Percentiles rank a stretch among this genome's conserved stretches.
These are phyloP conservation scores for Fusarium haematococcum DNA, from an alignment of 2,329 filamentous ascomycete genomes.

Conservation along the genomic window DNA sequence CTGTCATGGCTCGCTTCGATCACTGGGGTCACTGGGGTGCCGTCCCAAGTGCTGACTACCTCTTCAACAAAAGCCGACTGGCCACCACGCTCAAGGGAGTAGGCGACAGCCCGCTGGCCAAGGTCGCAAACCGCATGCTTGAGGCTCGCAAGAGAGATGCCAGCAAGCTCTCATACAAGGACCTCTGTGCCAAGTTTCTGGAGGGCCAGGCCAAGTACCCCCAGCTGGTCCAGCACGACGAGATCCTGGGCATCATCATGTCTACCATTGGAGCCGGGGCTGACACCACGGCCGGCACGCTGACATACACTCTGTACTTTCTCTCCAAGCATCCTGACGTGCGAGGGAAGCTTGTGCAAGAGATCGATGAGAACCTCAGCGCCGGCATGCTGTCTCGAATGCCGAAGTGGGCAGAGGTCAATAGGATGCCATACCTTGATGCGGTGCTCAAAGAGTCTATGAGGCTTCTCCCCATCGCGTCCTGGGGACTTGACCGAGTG, in stretches of 20 bases:
- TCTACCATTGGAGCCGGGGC: background rate
- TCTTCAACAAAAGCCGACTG: background rate
- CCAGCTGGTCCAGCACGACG: background rate
- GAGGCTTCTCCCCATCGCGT: background rate
- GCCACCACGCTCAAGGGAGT: background rate
- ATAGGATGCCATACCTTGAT: background rate
- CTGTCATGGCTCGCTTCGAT: background rate
- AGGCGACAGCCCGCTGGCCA: background rate
- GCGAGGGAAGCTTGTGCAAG: background rate
- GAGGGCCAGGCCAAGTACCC: background rate
- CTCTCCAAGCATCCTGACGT: background rate
- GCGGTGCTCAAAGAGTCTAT: background rate
- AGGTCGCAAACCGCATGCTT: background rate
- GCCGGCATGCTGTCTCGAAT: background rate
- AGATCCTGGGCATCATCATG: background rate
- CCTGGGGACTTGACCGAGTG: background rate
- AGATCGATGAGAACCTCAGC: background rate
- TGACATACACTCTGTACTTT: background rate
- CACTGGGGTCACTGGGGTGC: background rate
- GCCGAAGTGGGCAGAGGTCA: background rate
- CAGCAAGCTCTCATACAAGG: background rate
- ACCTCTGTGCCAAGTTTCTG: background rate
- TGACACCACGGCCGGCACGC: background rate
- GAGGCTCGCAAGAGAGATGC: background rate
- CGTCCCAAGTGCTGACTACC: background rate